These are phyloP conservation scores for Soucietia sequanensis DNA, from an alignment of 805 yeast species.

Conservation along the genomic window DNA sequence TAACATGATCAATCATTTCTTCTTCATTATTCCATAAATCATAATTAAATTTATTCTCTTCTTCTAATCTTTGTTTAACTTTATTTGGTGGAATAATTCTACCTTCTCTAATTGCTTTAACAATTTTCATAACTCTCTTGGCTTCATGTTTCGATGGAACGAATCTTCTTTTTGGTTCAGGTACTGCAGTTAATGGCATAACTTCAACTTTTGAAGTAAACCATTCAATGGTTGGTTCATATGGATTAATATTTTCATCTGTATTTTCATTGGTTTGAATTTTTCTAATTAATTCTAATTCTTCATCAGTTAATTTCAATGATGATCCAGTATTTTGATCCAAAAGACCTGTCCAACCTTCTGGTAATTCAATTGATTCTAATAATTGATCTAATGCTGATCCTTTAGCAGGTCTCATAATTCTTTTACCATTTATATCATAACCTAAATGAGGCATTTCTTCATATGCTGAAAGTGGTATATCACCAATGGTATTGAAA, in stretches of 20 bases:
- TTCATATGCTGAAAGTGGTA: slow-evolving; percentile 91
- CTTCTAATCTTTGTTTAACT: slow-evolving; percentile 50
- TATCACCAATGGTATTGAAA: slow-evolving; percentile 86
- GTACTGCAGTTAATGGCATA: slow-evolving; percentile 90
- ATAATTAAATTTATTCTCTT: slow-evolving; percentile 51
- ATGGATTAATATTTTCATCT: slow-evolving; percentile 77
- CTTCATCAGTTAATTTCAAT: slow-evolving; percentile 81
- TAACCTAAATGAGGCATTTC: slow-evolving; percentile 98
- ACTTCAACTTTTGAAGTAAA: slow-evolving; percentile 79
- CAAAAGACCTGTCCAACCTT: slow-evolving; percentile 97
- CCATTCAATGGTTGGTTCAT: slow-evolving; percentile 95
- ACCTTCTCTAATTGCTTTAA: slow-evolving; percentile 94
- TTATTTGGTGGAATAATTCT: slow-evolving; percentile 76
- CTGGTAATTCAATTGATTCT: slow-evolving; percentile 91
- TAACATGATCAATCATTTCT: slow-evolving; percentile 69
- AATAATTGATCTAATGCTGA: slow-evolving; percentile 88
- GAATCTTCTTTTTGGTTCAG: slow-evolving; percentile 97
- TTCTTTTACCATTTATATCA: slow-evolving; percentile 94
- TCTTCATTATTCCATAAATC: slow-evolving; percentile 77
- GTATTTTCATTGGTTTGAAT: slow-evolving; percentile 84
- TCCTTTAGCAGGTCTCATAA: slow-evolving; percentile 98
- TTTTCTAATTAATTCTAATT: slow-evolving; percentile 81
- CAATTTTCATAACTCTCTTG: slow-evolving; percentile 93
- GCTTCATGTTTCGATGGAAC: slow-evolving; percentile 98
- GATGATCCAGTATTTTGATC: slow-evolving; percentile 87